Evolutionary conservation across 257 asterid genomes (phyloP).

Genomic region (Misopates orontium): DNA sequence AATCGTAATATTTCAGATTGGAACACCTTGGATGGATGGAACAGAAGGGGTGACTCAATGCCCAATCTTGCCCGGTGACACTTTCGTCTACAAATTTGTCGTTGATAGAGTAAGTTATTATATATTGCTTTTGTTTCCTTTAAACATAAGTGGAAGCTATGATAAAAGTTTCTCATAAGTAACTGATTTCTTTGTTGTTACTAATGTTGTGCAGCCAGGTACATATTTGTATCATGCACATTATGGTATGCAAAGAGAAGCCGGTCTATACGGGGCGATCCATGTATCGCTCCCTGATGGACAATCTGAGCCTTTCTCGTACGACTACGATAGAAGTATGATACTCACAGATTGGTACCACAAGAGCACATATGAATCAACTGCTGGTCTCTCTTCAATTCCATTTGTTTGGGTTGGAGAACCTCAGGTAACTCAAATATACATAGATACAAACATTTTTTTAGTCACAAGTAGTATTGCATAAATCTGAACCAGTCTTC

Average conservation of each 20-base stretch:
- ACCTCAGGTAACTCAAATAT: conserved; percentile 66
- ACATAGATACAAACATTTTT: too few relatives aligned
- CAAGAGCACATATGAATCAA: conserved; percentile 56
- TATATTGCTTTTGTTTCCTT: too few relatives aligned
- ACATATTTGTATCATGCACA: conserved; percentile 89
- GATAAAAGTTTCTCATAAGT: too few relatives aligned
- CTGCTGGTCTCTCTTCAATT: conserved; percentile 63
- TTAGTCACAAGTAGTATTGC: too few relatives aligned
- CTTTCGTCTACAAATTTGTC: conserved; percentile 68
- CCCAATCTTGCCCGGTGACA: conserved; percentile 83
- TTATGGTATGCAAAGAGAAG: conserved; percentile 90
- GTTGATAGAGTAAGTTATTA: conserved; percentile 70
- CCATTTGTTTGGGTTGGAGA: conserved; percentile 91
- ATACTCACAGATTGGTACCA: conserved; percentile 89
- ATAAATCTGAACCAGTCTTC: too few relatives aligned
- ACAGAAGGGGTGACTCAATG: conserved; percentile 95
- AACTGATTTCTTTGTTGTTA: conserved; percentile 9
- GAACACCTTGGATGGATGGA: conserved; percentile 96
- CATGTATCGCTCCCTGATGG: conserved; percentile 63
- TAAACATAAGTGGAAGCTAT: too few relatives aligned
- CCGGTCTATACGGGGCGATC: conserved; percentile 73
- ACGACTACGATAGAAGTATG: conserved; percentile 68
- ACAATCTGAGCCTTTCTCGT: conserved; percentile 59
- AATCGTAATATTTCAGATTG: conserved; percentile 43
- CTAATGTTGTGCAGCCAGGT: conserved; percentile 56